phyloP scores from a whole-genome alignment of 345 rosid genomes.

The Mallotus nudiflorus region DNA sequence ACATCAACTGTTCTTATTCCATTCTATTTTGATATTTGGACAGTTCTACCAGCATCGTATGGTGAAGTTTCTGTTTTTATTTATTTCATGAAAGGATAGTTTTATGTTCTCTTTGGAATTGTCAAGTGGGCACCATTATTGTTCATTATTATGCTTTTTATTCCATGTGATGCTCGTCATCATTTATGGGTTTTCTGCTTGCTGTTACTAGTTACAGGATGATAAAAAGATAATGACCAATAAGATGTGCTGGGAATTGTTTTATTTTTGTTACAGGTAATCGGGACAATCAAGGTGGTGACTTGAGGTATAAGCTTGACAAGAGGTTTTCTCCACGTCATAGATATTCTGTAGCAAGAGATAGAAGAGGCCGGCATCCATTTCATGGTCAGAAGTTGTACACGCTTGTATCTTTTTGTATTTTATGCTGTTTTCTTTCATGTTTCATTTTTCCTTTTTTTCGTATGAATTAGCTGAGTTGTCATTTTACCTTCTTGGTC shows the following conservation, averaged over 20 bases:
- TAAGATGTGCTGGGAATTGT: conserved; percentile 34
- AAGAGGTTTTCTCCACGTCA: conserved; percentile 63
- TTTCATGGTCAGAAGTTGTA: conserved; percentile 54
- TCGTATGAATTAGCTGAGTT: not conserved
- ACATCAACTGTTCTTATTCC: conserved; percentile 34
- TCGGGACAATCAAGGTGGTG: conserved; percentile 54
- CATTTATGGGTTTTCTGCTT: conserved; percentile 28
- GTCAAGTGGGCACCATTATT: conserved; percentile 56
- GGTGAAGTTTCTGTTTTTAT: conserved; percentile 42
- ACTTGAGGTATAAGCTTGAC: conserved; percentile 83
- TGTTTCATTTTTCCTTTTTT: not conserved
- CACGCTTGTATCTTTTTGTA: not conserved
- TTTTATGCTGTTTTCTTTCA: not conserved
- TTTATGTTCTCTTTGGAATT: conserved; percentile 50
- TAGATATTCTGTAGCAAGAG: conserved; percentile 56
- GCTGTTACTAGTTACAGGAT: conserved; percentile 28
- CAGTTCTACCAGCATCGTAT: conserved; percentile 36
- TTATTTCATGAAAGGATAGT: conserved; percentile 46
- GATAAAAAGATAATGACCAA: conserved; percentile 16
- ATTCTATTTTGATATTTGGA: conserved; percentile 34
- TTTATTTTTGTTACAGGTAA: conserved; percentile 53
- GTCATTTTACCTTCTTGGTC: not conserved
- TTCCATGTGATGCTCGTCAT: conserved; percentile 41
- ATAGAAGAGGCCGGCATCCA: conserved; percentile 41
- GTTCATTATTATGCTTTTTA: conserved; percentile 48